phyloP scores from a whole-genome alignment of 225 moss, liverwort and hornwort genomes.

The Pseudoscleropodium purum region DNA sequence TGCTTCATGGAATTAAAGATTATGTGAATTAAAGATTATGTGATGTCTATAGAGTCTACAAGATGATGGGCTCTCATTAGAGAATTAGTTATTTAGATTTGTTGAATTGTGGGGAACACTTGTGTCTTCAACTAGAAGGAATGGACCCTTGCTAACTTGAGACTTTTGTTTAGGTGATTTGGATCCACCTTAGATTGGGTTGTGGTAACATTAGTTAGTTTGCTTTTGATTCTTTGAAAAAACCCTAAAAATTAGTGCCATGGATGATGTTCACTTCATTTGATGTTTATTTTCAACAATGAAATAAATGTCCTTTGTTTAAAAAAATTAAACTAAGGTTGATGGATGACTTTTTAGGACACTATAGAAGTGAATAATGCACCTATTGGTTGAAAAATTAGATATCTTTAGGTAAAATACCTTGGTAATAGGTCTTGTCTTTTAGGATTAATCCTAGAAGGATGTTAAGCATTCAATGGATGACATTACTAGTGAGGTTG shows the following conservation, averaged over 20 bases:
- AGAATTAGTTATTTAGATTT: background rate
- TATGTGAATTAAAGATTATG: accelerated
- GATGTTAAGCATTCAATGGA: too few relatives aligned
- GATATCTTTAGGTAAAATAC: background rate
- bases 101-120: accelerated
- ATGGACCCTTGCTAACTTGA: background rate
- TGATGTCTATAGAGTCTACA: accelerated
- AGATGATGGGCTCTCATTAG: accelerated
- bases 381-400: background rate
- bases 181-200: too few relatives aligned
- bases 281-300: background rate
- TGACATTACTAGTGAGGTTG: too few relatives aligned
- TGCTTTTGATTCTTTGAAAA: too few relatives aligned
- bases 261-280: background rate
- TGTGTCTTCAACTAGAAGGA: accelerated
- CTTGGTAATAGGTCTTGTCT: background rate
- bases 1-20: too few relatives aligned
- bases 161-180: accelerated
- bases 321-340: too few relatives aligned
- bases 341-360: too few relatives aligned
- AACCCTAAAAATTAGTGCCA: too few relatives aligned
- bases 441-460: too few relatives aligned
- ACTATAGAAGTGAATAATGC: background rate
- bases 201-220: too few relatives aligned
- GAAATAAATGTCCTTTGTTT: too few relatives aligned